These are phyloP conservation scores for Platanthera zijinensis DNA, from an alignment of 106 monocot genomes.

Conservation along the genomic window DNA sequence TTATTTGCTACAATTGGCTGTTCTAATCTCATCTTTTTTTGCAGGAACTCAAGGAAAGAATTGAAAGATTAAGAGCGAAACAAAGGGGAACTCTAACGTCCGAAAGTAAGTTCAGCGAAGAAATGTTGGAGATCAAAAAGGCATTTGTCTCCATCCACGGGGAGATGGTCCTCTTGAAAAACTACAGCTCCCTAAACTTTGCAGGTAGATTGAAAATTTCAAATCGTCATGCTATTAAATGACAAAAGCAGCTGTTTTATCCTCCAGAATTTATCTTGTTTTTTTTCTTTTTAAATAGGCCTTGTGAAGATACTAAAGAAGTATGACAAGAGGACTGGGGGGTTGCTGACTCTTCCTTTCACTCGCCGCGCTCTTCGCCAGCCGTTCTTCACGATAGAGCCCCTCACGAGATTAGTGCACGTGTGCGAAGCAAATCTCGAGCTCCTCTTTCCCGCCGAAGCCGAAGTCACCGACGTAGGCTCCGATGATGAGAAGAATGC, in stretches of 20 bases:
- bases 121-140: constrained; percentile 79
- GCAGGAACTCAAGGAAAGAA: constrained; percentile 87
- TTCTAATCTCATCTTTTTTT: not conserved
- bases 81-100: constrained; percentile 40
- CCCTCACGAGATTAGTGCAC: constrained; percentile 62
- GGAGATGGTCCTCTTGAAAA: constrained; percentile 94
- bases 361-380: constrained; percentile 69
- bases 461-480: constrained; percentile 34
- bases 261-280: not conserved
- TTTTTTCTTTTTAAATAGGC: constrained; percentile 19
- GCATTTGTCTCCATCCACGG: constrained; percentile 96
- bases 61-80: constrained; percentile 42
- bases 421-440: constrained; percentile 89
- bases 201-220: constrained; percentile 37
- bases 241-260: not conserved
- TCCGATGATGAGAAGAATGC: not conserved
- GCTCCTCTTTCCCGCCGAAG: constrained; percentile 75
- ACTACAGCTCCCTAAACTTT: constrained; percentile 95
- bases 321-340: constrained; percentile 93
- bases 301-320: constrained; percentile 93
- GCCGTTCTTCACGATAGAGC: constrained; percentile 90
- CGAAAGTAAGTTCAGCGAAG: constrained; percentile 60
- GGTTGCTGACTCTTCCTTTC: constrained; percentile 65
- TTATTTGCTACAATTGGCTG: not conserved
- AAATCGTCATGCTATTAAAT: not conserved